Percentiles rank a stretch among this genome's conserved stretches.
Evolutionary conservation across 257 asterid species (phyloP).

Genomic region (Thymus mandschuricus): DNA sequence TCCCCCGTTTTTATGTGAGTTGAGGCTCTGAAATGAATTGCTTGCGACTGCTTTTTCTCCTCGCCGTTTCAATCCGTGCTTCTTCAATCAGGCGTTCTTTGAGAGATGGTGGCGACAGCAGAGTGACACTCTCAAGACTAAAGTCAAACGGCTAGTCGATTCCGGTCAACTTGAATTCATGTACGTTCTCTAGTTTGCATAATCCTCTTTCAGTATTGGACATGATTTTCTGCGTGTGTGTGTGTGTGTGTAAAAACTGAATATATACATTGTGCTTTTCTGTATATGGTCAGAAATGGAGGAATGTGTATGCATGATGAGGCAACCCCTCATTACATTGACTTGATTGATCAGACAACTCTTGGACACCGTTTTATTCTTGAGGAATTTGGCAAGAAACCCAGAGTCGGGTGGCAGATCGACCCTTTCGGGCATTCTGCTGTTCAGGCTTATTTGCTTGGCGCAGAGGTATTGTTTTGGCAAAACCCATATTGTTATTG

Average conservation of each 20-base stretch:
- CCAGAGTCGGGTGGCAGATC: slow-evolving; percentile 90
- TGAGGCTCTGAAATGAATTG: not conserved
- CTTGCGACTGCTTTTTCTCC: not conserved
- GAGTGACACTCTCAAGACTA: slow-evolving; percentile 53
- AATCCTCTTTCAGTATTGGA: not conserved
- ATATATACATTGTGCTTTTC: not conserved
- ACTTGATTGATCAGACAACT: slow-evolving; percentile 83
- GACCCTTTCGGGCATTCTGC: slow-evolving; percentile 93
- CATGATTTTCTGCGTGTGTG: too few species aligned
- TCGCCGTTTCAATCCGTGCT: slow-evolving; percentile 7
- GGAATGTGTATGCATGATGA: slow-evolving; percentile 94
- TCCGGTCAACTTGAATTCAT: slow-evolving; percentile 86
- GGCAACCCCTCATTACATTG: slow-evolving; percentile 83
- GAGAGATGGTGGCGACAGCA: slow-evolving; percentile 89
- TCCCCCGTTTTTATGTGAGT: too few species aligned
- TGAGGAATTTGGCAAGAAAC: slow-evolving; percentile 62
- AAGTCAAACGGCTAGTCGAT: slow-evolving; percentile 65
- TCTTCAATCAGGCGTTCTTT: slow-evolving; percentile 62
- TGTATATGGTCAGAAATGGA: slow-evolving; percentile 58
- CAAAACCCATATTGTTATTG: slow-evolving; percentile 12
- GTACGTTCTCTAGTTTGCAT: slow-evolving; percentile 31
- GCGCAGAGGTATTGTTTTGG: slow-evolving; percentile 67
- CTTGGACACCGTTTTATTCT: slow-evolving; percentile 70
- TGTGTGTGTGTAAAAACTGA: not conserved
- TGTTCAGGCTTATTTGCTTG: slow-evolving; percentile 81